Evolutionary conservation across 2,329 filamentous ascomycete genomes (phyloP), one percentile per base, ranked within the genome.

Genomic region (Pestalotiopsis sp.): DNA sequence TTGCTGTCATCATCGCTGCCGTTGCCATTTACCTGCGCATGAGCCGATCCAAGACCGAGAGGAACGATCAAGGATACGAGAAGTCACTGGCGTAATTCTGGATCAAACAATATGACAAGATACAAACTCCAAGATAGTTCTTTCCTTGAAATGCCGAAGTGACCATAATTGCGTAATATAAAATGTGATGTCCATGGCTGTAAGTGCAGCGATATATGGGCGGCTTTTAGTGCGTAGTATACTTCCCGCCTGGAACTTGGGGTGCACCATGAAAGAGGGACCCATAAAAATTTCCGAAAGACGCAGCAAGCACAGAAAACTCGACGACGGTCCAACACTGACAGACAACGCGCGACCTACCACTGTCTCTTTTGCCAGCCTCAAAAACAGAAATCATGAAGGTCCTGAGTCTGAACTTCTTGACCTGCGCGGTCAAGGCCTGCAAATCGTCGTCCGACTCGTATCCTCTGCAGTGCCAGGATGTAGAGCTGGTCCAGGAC

Each of bases 391-490:
- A 36, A 65, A 80, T 74, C 70, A 99, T 99, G 96, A 98, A 98
- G 82, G 86, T 98, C 71, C 89, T 98, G 66, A 98, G 94, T 70
- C 91, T 97, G 76, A 98, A 98, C 83, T 99, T 99, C 82, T 86
- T 98, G 73, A 96, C 94, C 76, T 99, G 96, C 86, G 95, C 96
- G 71, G 92, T 97, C 79, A 98, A 98, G 86, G 87, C 92, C 68
- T 99, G 96, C 91, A 97, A 97, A 83, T 88, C 90, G 68, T 91
- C 91, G 39, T 85, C 91, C 5, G 84, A 88, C 66, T 93, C 94
- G 27, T 98, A 97, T 78, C 96, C 96, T 2, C 87, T 99, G 17
- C 96, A 98, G 80, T 95, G 96, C 68, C 92, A 92, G 76, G 94
- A 98, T 76, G 95, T 93, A 66, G 94, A 97, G 80, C 90, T 99